Evolutionary conservation across 2,329 filamentous ascomycete species (phyloP).

Genomic region (Nemania serpens): DNA sequence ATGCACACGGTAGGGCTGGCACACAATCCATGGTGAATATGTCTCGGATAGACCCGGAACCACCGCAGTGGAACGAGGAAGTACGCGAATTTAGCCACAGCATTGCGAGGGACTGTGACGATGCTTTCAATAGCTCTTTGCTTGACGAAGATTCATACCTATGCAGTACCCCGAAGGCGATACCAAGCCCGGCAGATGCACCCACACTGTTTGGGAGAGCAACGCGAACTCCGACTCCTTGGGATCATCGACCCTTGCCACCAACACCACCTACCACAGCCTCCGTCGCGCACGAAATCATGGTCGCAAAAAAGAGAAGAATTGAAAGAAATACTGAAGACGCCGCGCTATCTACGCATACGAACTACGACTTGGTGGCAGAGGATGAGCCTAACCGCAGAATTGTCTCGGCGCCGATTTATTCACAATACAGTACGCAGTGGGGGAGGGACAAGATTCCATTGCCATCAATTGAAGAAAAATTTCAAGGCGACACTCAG

Average conservation of each 20-base stretch:
- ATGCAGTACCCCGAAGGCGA: constrained; percentile 18
- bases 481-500: constrained; percentile 34
- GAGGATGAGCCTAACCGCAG: constrained; percentile 48
- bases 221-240: constrained; percentile 38
- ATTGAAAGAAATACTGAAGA: constrained; percentile 10
- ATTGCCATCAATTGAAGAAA: constrained; percentile 56
- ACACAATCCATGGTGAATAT: constrained; percentile 37
- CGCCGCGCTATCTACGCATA: constrained; percentile 21
- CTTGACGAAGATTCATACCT: constrained; percentile 38
- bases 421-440: constrained; percentile 47
- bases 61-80: constrained; percentile 67
- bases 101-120: constrained; percentile 87
- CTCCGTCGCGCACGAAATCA: constrained; percentile 35
- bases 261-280: constrained; percentile 49
- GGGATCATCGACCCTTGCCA: constrained; percentile 57
- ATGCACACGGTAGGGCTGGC: constrained; percentile 20
- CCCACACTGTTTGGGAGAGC: constrained; percentile 7
- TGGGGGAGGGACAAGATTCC: constrained; percentile 44
- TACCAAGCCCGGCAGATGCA: constrained; percentile 16
- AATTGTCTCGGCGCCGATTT: constrained; percentile 56
- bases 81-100: constrained; percentile 82
- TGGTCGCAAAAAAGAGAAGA: constrained; percentile 29
- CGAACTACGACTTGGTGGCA: constrained; percentile 17
- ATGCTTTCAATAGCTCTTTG: constrained; percentile 78
- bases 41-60: constrained; percentile 24